Base-by-base conservation (phyloP, 495 filamentous ascomycete species). In the Stereocaulon alpinum region DNA sequence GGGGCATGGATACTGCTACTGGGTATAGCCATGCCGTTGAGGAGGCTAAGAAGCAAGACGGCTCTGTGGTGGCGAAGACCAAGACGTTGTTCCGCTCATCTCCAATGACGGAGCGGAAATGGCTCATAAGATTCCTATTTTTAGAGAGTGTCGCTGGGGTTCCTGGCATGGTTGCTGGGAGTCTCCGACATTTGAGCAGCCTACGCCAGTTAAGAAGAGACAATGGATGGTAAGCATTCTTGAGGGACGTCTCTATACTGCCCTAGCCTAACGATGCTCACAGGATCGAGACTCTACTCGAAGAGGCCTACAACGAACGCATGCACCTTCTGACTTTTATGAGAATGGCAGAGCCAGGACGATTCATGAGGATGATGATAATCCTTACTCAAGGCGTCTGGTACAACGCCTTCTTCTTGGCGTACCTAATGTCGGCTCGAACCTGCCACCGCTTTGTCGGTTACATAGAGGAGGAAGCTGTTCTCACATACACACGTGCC, bases 261-360 rank as follows among this genome's bases (percentile, higher is more conserved):
- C 43, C 24, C 22, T 17, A 44, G 20, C 4, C 58, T 63, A 20
- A 58, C 40, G 43, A 24, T 15, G 44, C 6, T 37, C 10, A n/a
- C 17, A 83, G 81, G 81, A 97, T 99, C 63, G 92, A 96, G 69
- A 96, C 89, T 0, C 78, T 97, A 0, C 80, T 97, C 3, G 93
- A 96, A 70, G 93, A 98, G 72, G 84, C 83, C 50, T 95, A 87
- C 76, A 98, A 98, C 66, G 93, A 98, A 70, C 81, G 92, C 1
- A 96, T 97, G 89, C 92, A 97, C 63, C 83, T 98, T 1, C 75
- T 97, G 43, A 96, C 89, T 0, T 97, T 96, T 74, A 81, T 96
- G 66, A 91, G 95, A 72, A 84, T 97, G 75, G 87, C 86, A 56
- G 84, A 95, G 65, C 92, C 91, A 0, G 92, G 84, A 29, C 75